Base-by-base conservation (phyloP, 2,329 filamentous ascomycete species). In the Cercospora nicotianae region DNA sequence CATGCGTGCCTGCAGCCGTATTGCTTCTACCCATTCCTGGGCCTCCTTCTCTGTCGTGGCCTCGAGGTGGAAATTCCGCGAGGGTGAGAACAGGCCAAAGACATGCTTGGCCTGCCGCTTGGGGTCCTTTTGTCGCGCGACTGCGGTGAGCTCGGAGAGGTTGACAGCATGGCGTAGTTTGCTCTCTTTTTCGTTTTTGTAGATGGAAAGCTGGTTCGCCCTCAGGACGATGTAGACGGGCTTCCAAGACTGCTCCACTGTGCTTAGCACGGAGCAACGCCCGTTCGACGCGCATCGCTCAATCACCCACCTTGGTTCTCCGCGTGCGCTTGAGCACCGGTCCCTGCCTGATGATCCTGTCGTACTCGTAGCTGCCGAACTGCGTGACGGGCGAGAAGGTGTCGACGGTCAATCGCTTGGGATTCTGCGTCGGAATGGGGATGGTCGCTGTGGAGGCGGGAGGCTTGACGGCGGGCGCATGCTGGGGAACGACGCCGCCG, bases 311-410 rank as follows among this genome's bases (percentile, higher is more conserved):
- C 89, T 96, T 97, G 68, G 94, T 98, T 83, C 94, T 97, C 75
- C 94, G 91, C 18, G 93, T 96, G 73, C 94, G 89, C 81, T 96
- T 96, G 77, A 91, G 87, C 45, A 97, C 89, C 73, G 90, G 91
- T 67, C 94, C 94, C 66, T 90, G 89, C 82, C 96, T 98, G 79
- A 98, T 87, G 65, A 98, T 92, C 61, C 93, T 90, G 80, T 99
- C 95, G 76, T 96, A 96, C 76, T 95, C 94, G 79, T 97, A 99
- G 80, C 93, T 95, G 70, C 95, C 95, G 80, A 96, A 94, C 80
- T 96, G 90, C 77, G 94, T 96, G 71, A 98, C 93, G 4, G 93
- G 92, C 31, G 92, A 95, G 76, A 93, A 89, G 16, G 89, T 85
- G 72, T 91, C 88, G 53, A 90, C 39, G 7, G 63, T 39, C 55